Percentiles rank a stretch among this genome's conserved stretches.
phyloP scores from a whole-genome alignment of 257 asterid genomes.

The Nicotiana tomentosiformis region DNA sequence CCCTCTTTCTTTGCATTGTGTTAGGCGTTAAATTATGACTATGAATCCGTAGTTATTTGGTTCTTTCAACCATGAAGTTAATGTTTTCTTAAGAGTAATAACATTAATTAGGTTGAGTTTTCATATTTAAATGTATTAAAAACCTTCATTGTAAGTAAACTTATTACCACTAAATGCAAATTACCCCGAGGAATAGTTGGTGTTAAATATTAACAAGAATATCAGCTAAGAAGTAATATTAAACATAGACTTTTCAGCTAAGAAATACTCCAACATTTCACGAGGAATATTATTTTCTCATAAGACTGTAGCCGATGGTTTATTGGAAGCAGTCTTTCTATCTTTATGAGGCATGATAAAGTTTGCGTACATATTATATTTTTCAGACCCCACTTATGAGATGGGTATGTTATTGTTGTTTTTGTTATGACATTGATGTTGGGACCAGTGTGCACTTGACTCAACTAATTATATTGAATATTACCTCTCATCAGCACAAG shows the following conservation, averaged over 20 bases:
- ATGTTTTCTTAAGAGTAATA: neutral
- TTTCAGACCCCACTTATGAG: no score
- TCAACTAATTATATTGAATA: no score
- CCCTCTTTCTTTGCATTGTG: neutral
- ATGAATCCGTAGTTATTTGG: neutral
- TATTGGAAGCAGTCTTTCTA: accelerated
- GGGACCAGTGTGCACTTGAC: no score
- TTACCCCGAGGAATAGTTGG: neutral
- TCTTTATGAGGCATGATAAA: no score
- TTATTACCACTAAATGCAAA: neutral
- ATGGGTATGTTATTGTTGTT: no score
- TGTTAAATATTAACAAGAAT: neutral
- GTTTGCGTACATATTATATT: no score
- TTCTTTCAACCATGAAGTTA: neutral
- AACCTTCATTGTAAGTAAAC: no score
- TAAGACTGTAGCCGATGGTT: no score
- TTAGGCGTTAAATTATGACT: neutral
- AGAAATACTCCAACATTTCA: no score
- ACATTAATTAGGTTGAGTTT: neutral
- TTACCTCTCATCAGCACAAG: no score
- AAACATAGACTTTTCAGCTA: neutral
- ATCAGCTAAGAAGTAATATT: neutral
- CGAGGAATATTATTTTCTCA: no score
- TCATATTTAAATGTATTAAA: neutral
- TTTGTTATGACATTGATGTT: no score